Evolutionary conservation across 345 rosid species (phyloP).

Genomic region (Sisymbrium irio): DNA sequence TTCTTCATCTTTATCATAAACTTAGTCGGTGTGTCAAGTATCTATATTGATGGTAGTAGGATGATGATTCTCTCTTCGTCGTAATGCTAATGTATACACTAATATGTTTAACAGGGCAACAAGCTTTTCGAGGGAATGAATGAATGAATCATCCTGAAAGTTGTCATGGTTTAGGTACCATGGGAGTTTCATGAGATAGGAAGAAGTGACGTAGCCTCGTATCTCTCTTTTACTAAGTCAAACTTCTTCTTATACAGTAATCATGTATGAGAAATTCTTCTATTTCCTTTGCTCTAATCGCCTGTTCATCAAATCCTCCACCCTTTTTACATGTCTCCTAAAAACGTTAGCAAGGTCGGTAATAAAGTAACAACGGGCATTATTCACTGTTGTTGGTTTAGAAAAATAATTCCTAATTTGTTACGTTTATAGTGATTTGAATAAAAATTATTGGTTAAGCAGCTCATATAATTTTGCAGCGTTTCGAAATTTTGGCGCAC

Average conservation of each 20-base stretch:
- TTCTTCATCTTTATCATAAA: not conserved
- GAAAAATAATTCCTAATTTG: not conserved
- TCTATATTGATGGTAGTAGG: not conserved
- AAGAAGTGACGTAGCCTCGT: constrained; percentile 17
- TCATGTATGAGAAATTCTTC: constrained; percentile 23
- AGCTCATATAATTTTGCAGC: not conserved
- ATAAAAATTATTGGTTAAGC: not conserved
- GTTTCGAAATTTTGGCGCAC: not conserved
- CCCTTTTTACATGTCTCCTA: constrained; percentile 4
- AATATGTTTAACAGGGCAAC: constrained; percentile 5
- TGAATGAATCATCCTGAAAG: constrained; percentile 15
- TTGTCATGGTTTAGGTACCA: constrained; percentile 38
- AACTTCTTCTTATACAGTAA: constrained; percentile 21
- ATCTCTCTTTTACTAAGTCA: not conserved
- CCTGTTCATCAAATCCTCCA: constrained; percentile 16
- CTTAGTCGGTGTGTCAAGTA: not conserved
- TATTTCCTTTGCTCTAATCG: constrained; percentile 3
- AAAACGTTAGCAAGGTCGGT: constrained; percentile 17
- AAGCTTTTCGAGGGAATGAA: not conserved
- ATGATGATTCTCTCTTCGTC: not conserved
- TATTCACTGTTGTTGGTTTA: not conserved
- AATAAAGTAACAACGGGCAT: constrained; percentile 1
- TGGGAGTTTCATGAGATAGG: constrained; percentile 22
- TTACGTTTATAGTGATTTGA: not conserved
- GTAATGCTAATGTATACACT: not conserved